Conservation (phyloP, 2,329 filamentous ascomycete genomes). For the Monilinia polystroma region DNA sequence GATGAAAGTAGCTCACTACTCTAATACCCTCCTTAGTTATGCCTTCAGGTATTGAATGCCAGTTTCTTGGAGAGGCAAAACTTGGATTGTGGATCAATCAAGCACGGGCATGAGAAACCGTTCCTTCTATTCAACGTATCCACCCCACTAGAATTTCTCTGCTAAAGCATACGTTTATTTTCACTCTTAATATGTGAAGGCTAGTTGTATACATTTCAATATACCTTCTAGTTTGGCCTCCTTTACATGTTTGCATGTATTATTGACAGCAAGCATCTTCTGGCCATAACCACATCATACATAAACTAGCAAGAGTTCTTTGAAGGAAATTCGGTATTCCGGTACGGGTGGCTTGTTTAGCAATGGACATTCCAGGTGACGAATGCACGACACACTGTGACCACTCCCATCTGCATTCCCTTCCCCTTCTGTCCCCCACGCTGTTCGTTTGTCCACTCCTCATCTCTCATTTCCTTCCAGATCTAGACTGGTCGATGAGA, state of each 20-base stretch:
- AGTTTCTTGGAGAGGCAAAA: neutral
- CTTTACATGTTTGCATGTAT: neutral
- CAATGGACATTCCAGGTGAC: neutral
- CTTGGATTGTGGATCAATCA: neutral
- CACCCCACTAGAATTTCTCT: neutral
- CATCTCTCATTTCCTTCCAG: neutral
- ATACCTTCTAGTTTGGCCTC: neutral
- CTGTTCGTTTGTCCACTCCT: neutral
- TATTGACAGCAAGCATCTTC: neutral
- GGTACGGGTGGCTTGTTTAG: neutral
- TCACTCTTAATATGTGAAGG: neutral
- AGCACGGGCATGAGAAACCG: neutral
- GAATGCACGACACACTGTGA: conserved; percentile 1
- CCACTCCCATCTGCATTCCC: neutral
- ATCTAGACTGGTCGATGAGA: neutral
- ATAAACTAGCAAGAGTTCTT: neutral
- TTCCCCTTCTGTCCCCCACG: neutral
- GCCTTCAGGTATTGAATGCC: neutral
- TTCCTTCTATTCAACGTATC: neutral
- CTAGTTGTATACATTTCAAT: neutral
- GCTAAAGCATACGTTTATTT: neutral
- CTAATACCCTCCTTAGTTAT: neutral
- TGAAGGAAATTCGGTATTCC: neutral
- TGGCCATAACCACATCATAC: neutral
- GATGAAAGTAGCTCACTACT: neutral